These are phyloP conservation scores for Colletotrichum musae DNA, from an alignment of 2,329 filamentous ascomycete genomes.

Conservation along the genomic window DNA sequence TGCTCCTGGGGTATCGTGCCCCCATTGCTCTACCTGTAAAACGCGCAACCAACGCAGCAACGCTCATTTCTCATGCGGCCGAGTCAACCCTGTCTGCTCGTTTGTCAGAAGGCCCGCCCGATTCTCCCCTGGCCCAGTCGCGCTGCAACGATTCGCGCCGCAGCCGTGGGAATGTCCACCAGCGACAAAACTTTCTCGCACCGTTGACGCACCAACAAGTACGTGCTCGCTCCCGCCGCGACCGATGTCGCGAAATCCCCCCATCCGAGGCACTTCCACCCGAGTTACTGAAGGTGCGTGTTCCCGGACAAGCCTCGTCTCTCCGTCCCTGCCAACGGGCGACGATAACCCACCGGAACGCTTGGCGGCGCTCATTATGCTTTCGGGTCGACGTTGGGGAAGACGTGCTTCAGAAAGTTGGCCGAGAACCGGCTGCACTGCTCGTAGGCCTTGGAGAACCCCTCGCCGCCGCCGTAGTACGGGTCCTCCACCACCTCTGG, in stretches of 20 bases:
- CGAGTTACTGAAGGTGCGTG: too few relatives aligned
- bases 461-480: slow-evolving; percentile 89
- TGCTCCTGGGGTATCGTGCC: slow-evolving; percentile 25
- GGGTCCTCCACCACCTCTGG: slow-evolving; percentile 87
- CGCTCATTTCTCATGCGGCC: slow-evolving; percentile 24
- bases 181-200: slow-evolving; percentile 3
- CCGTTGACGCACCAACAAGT: neutral
- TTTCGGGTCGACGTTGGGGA: slow-evolving; percentile 54
- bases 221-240: neutral
- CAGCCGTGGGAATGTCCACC: slow-evolving; percentile 7
- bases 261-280: neutral
- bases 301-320: neutral
- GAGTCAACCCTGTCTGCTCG: slow-evolving; percentile 8
- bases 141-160: slow-evolving; percentile 19
- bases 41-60: slow-evolving; percentile 7
- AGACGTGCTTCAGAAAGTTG: slow-evolving; percentile 78
- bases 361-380: slow-evolving; percentile 9
- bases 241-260: neutral
- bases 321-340: neutral
- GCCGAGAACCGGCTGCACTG: slow-evolving; percentile 83
- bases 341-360: too few relatives aligned
- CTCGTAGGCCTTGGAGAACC: slow-evolving; percentile 89
- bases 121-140: slow-evolving; percentile 8
- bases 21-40: slow-evolving; percentile 15
- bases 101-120: slow-evolving; percentile 18